These are phyloP conservation scores for Arbutus unedo DNA, from an alignment of 148 eudicot species.

Conservation along the genomic window DNA sequence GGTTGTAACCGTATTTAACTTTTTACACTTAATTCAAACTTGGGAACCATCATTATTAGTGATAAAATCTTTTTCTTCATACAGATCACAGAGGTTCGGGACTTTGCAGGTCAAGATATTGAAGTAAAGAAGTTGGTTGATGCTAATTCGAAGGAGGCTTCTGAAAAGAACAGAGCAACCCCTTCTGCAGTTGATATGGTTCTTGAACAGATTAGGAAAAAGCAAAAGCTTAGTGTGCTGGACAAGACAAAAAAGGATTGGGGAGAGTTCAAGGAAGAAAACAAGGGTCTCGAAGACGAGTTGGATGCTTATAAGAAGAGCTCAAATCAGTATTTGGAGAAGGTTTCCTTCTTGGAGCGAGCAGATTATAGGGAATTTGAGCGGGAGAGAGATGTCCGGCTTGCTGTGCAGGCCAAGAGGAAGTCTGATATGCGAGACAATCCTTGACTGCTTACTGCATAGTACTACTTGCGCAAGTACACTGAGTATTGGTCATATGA, in stretches of 20 bases:
- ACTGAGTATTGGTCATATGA: not conserved
- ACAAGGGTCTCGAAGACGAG: slow-evolving; percentile 79
- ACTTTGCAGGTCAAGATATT: slow-evolving; percentile 85
- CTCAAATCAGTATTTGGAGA: slow-evolving; percentile 88
- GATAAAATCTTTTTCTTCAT: slow-evolving; percentile 21
- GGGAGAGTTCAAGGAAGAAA: slow-evolving; percentile 92
- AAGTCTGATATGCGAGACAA: slow-evolving; percentile 65
- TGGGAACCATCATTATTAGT: not conserved
- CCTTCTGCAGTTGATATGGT: slow-evolving; percentile 83
- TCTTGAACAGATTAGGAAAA: slow-evolving; percentile 91
- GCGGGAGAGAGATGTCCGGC: slow-evolving; percentile 85
- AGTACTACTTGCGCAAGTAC: not conserved
- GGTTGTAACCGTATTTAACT: slow-evolving; percentile 22
- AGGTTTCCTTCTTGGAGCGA: slow-evolving; percentile 73
- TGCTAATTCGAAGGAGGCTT: slow-evolving; percentile 53
- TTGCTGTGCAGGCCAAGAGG: slow-evolving; percentile 73
- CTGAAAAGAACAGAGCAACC: slow-evolving; percentile 62
- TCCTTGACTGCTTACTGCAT: slow-evolving; percentile 22
- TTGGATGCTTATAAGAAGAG: slow-evolving; percentile 91
- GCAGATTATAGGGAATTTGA: slow-evolving; percentile 83
- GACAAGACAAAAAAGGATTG: slow-evolving; percentile 99
- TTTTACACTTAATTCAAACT: not conserved
- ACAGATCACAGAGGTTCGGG: slow-evolving; percentile 76
- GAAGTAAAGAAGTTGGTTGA: slow-evolving; percentile 75
- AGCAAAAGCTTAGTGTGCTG: slow-evolving; percentile 83